Base-by-base conservation (phyloP, 345 rosid genomes). In the Rhodomyrtus tomentosa region DNA sequence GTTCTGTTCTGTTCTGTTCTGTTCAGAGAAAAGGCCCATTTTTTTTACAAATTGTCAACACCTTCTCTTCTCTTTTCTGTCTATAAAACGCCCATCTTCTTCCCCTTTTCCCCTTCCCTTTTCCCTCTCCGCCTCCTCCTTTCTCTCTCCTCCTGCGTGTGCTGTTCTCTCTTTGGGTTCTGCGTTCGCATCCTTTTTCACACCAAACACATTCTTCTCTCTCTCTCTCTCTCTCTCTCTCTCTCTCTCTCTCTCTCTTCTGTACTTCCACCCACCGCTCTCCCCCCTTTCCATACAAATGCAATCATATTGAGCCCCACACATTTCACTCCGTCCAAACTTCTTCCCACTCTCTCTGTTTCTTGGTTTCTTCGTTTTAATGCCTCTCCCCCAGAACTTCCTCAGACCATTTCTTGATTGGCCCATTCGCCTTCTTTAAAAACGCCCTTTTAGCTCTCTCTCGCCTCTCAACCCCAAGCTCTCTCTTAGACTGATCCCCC, bases 241-340 rank as follows among this genome's bases (percentile, higher is more conserved):
- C 82, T 27, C 87, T 27, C 68, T 50, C 38, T 27, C 38, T 59
- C 73, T 62, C 74, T 32, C 76, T 32, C 12, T 9, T 20, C 53
- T 81, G 40, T 45, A 45, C 68, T 36, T 58, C 55, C 83, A 52
- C 42, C 55, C 45, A 86, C 81, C 82, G 56, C 84, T 84, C 55
- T 56, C 86, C 38, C 86, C 45, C 59, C n/a, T 45, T 72, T 36
- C 48, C 73, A 55, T 82, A 55, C 76, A 82, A 45, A 87, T 84
- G 88, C 90, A 88, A 87, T 89, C 91, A 86, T 84, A 83, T 88
- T 86, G 87, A 88, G 84, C 89, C 86, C 85, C 87, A 85, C 87
- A 79, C 51, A 29, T 82, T 84, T 82, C 40, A 45, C 21, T 82
- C 52, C 86, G 76, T 82, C 72, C 80, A 18, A 80, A 51, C 85